Evolutionary conservation across 2,329 filamentous ascomycete species (phyloP).

Genomic region (Calonectria crousiana): DNA sequence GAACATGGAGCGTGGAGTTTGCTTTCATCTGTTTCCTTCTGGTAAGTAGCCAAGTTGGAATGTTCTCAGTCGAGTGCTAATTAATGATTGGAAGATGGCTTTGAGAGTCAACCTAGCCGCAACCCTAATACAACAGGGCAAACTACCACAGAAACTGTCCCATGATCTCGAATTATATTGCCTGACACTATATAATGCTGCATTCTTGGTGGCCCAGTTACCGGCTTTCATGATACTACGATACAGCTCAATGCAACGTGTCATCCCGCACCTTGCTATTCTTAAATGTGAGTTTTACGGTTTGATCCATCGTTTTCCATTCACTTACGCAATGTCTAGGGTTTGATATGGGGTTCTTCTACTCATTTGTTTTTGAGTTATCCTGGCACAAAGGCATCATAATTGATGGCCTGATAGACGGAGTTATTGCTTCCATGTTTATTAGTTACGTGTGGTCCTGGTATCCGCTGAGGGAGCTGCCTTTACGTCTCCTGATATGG

Average conservation of each 20-base stretch:
- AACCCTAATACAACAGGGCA: background rate
- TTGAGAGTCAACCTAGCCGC: background rate
- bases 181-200: background rate
- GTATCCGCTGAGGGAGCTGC: background rate
- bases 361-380: background rate
- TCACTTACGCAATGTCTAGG: background rate
- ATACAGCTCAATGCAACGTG: background rate
- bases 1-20: constrained; percentile 1
- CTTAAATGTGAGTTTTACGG: background rate
- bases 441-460: constrained; percentile 6
- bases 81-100: background rate
- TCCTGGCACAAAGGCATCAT: background rate
- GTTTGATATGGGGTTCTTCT: background rate
- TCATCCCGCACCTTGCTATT: background rate
- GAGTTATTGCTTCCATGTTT: background rate
- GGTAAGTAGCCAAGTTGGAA: background rate
- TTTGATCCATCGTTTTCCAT: background rate
- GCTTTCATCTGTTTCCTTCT: constrained; percentile 1
- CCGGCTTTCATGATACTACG: background rate
- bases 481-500: background rate
- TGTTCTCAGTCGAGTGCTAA: background rate
- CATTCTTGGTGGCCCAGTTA: background rate
- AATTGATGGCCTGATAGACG: background rate
- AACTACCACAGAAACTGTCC: background rate
- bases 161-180: background rate